Base-by-base conservation (phyloP, 2,329 filamentous ascomycete genomes). In the Apiospora koreana region DNA sequence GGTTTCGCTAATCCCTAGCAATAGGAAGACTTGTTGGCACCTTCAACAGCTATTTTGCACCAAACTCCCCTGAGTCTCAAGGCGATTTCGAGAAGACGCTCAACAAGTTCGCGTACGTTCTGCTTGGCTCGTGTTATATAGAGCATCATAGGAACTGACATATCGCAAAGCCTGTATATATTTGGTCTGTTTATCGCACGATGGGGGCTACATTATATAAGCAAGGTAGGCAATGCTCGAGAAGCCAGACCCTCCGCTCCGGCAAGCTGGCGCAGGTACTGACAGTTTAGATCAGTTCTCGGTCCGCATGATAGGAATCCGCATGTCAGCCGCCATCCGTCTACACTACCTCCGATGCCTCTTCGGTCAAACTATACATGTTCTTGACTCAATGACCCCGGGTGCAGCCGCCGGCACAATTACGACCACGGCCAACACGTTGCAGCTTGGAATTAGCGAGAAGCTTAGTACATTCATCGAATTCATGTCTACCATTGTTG, bases 121-220 rank as follows among this genome's bases (percentile, higher is more conserved):
- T 21, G 7, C 41, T 50, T 54, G 4, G 16, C 18, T 12, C 23
- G 1, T n/a, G 45, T 0, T 21, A 21, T 35, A 41, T 12, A 9
- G 7, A 31, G 64, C 65, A 16, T 10, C 14, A 10, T 28, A 6
- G 28, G 3, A 16, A 71, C 74, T 76, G 48, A 75, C 67, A 50
- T 25, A 28, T 46, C 43, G 67, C 69, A 25, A 71, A 89, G 87
- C 1, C 81, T 94, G 0, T 93, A 91, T 79, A 89, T 94, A 75
- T 87, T 94, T 69, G 89, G 89, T 69, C 83, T 94, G 8, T 94
- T 94, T 78, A 79, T 94, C 50, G 91, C 83, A 18, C 89, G 91
- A 65, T 90, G 93, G 73, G 76, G 82, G 23, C 81, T 93, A 50
- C 88, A 87, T 71, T 94, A 93, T 72, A 81, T 91, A 71, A 86